These are phyloP conservation scores for Perkinsus marinus DNA, from an alignment of 169 alveolate genomes.

Conservation along the genomic window DNA sequence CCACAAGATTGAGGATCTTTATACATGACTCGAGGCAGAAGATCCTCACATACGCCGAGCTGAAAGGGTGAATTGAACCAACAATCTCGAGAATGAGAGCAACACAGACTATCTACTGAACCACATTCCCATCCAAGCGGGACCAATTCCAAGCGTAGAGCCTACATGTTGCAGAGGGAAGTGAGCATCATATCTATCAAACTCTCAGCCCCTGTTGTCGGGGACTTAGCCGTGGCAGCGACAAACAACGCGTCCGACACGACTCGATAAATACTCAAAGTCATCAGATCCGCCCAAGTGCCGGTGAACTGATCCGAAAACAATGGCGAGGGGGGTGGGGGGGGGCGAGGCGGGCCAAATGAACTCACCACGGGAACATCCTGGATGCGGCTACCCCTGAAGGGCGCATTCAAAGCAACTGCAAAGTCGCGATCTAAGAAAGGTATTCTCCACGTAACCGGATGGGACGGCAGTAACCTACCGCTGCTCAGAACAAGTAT, in stretches of 20 bases:
- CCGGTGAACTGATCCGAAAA: conserved; percentile 3
- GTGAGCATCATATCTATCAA: conserved; percentile 14
- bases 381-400: not conserved
- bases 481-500: conserved; percentile 8
- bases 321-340: not conserved
- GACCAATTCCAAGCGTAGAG: too few species aligned
- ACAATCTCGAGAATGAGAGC: not conserved
- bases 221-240: not conserved
- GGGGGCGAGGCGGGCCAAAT: too few species aligned
- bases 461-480: not conserved
- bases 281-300: conserved; percentile 7
- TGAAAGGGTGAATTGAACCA: not conserved
- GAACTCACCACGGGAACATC: not conserved
- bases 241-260: conserved; percentile 3
- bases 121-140: not conserved
- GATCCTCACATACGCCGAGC: conserved; percentile 3
- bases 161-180: conserved; percentile 10
- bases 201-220: not conserved
- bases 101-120: not conserved
- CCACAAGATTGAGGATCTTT: not conserved
- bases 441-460: not conserved
- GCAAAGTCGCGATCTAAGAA: conserved; percentile 10
- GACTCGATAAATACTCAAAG: conserved; percentile 4
- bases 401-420: conserved; percentile 6
- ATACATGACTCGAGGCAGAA: conserved; percentile 8